Percentiles rank a stretch among this genome's conserved stretches.
These are phyloP conservation scores for Rhodotorula kratochvilovae DNA, from an alignment of 768 basidiomycete species.

Conservation along the genomic window DNA sequence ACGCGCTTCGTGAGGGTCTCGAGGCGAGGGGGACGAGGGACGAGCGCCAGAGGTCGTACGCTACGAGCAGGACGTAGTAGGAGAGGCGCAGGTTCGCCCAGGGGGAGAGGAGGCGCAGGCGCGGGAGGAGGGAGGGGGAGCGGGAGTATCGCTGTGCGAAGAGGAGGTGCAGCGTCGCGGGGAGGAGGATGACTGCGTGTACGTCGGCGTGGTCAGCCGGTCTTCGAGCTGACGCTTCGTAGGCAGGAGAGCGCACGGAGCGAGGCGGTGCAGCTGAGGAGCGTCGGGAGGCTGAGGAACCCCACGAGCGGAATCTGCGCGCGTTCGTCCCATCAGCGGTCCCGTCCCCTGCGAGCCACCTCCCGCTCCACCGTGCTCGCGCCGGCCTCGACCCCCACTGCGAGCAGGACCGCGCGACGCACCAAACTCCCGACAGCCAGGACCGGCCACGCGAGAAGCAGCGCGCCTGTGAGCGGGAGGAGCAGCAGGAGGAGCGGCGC, in stretches of 20 bases:
- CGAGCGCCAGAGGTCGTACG: not conserved
- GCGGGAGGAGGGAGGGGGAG: slow-evolving; percentile 4
- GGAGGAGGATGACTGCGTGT: slow-evolving; percentile 6
- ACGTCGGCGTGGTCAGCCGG: too few relatives aligned
- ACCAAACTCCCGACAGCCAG: slow-evolving; percentile 7
- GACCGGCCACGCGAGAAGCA: slow-evolving; percentile 1
- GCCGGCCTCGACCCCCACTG: not conserved
- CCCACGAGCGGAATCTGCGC: slow-evolving; percentile 12
- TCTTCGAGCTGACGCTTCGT: too few relatives aligned
- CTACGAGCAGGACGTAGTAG: not conserved
- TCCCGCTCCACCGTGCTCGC: not conserved
- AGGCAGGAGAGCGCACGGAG: not conserved
- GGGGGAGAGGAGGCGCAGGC: slow-evolving; percentile 1
- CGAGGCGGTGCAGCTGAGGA: slow-evolving; percentile 8
- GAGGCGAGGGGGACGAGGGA: slow-evolving; percentile 3
- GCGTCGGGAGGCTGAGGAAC: slow-evolving; percentile 3
- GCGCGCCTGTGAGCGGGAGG: not conserved
- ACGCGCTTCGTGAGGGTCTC: slow-evolving; percentile 10
- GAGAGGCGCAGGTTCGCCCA: not conserved
- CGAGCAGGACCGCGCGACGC: not conserved
- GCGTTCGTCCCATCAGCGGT: not conserved
- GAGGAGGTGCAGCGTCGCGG: not conserved
- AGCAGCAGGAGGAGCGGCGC: not conserved
- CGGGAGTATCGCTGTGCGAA: not conserved
- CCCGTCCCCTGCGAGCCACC: not conserved